Evolutionary conservation across 257 asterid genomes (phyloP), one percentile per base, ranked within the genome.

Genomic region (Thymus quinquecostatus): DNA sequence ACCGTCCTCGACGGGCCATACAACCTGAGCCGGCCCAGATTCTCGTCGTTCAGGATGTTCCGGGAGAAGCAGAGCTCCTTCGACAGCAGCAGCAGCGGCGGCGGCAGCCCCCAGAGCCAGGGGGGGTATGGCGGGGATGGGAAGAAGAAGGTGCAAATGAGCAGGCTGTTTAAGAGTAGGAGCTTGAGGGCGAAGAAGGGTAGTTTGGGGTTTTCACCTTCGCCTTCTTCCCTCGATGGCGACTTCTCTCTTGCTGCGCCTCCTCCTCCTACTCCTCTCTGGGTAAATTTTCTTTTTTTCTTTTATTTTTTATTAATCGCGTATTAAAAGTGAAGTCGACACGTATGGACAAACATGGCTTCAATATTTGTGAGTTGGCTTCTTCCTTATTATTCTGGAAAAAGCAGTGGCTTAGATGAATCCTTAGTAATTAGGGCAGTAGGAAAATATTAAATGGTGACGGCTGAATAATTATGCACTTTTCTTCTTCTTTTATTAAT

Each of bases 1-100:
- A 78, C 93, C 0, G 91, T 89, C 45, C 84, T 88, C n/a, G 94
- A 87, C 11, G 90, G 95, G 21, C 97, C 97, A 10, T 77, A 81
- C 40, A 62, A 10, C 68, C 62, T 65, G 63, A 74, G 73, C 54
- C 84, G 81, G 56, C 67, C 85, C 53, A 82, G 64, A 68, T 90
- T 84, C 63, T 79, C 83, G 27, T 89, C 96, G 0, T 86, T 90
- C 85, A 77, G 92, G 60, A 51, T 83, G 28, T 68, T 84, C n/a
- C 62, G 77, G 68, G 81, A 69, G 40, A 40, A 54, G n/a, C 75
- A 29, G 51, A 63, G 63, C 1, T 85, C 96, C n/a, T 87, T 80
- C 66, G 87, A 82, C 64, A 64, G 79, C 71, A 49, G 50, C 79
- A 77, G 58, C 68, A 54, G 79, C 60, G 50, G 77, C 70, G 34